A percentile compares a stretch with the other conserved stretches of the same genome.
These are phyloP conservation scores for Anthracocystis setariae DNA, from an alignment of 1,284 basidiomycete genomes.

Conservation along the genomic window DNA sequence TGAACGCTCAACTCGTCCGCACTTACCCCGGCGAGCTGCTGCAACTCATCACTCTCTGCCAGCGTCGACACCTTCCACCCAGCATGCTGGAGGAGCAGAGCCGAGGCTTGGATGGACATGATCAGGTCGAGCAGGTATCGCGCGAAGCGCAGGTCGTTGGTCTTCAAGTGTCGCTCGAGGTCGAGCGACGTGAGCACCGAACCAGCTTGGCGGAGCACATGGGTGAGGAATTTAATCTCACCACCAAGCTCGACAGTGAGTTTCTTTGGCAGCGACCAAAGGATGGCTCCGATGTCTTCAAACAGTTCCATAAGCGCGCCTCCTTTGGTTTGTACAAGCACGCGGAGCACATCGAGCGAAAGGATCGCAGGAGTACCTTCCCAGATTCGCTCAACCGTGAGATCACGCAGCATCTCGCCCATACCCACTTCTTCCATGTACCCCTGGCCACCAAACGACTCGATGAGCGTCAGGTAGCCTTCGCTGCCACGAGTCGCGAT, in stretches of 20 bases:
- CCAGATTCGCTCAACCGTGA: slow-evolving; percentile 82
- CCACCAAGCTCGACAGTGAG: slow-evolving; percentile 1
- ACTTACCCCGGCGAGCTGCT: slow-evolving; percentile 18
- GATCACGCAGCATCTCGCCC: slow-evolving; percentile 73
- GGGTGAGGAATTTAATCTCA: slow-evolving; percentile 23
- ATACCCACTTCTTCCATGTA: slow-evolving; percentile 80
- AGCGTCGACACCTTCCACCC: slow-evolving; percentile 27
- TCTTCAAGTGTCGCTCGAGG: slow-evolving; percentile 22
- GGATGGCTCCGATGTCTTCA: slow-evolving; percentile 60
- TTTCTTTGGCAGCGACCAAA: slow-evolving; percentile 14
- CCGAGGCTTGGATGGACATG: slow-evolving; percentile 31
- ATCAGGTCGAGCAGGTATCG: slow-evolving; percentile 48
- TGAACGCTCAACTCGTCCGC: slow-evolving; percentile 9
- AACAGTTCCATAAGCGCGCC: slow-evolving; percentile 68
- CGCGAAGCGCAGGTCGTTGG: slow-evolving; percentile 32
- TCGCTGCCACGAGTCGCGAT: slow-evolving; percentile 75
- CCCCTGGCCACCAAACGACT: slow-evolving; percentile 78
- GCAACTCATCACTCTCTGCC: slow-evolving; percentile 10
- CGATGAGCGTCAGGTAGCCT: slow-evolving; percentile 80
- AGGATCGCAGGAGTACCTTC: slow-evolving; percentile 75
- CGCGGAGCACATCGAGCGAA: slow-evolving; percentile 76
- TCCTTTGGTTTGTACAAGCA: slow-evolving; percentile 69
- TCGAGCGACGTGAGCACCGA: slow-evolving; percentile 13
- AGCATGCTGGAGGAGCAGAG: slow-evolving; percentile 44
- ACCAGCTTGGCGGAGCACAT: slow-evolving; percentile 7